phyloP scores from a whole-genome alignment of 495 filamentous ascomycete genomes.

The Penicillium chermesinum region DNA sequence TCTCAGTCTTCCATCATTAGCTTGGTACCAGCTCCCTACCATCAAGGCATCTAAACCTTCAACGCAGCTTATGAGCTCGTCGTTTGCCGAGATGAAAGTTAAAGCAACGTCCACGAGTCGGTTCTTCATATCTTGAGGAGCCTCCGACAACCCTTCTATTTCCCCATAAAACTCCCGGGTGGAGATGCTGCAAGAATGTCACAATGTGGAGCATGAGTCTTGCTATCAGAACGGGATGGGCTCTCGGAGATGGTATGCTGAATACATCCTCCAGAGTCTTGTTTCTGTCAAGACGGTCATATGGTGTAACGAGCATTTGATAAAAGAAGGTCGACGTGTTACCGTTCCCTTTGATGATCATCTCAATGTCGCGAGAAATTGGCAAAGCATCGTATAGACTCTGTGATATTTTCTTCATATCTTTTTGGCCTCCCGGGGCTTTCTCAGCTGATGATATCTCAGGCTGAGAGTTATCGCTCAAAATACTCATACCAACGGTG shows the following conservation, averaged over 20 bases:
- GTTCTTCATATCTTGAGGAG: slow-evolving; percentile 8
- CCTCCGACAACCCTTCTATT: slow-evolving; percentile 7
- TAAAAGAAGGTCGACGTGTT: slow-evolving; percentile 10
- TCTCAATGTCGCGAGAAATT: slow-evolving; percentile 11
- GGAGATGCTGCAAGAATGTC: slow-evolving; percentile 17
- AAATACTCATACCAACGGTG: too few species aligned
- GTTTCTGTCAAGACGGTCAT: slow-evolving; percentile 12
- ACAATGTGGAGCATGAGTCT: slow-evolving; percentile 14
- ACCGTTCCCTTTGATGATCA: slow-evolving; percentile 10
- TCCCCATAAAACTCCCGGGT: slow-evolving; percentile 8
- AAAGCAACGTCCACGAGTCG: slow-evolving; percentile 11
- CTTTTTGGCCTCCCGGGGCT: background rate
- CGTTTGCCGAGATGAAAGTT: slow-evolving; percentile 14
- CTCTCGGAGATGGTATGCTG: slow-evolving; percentile 6
- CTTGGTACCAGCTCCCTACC: slow-evolving; percentile 37
- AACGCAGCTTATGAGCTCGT: slow-evolving; percentile 11
- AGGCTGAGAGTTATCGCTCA: too few species aligned
- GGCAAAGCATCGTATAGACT: slow-evolving; percentile 11
- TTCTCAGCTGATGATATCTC: background rate
- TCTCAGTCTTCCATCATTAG: slow-evolving; percentile 41
- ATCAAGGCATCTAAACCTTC: slow-evolving; percentile 45
- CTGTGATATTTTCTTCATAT: slow-evolving; percentile 12
- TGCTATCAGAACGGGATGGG: slow-evolving; percentile 21
- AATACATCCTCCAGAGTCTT: slow-evolving; percentile 5
- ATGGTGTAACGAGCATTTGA: slow-evolving; percentile 12